A percentile compares a stretch with the other conserved stretches of the same genome.
phyloP scores from a whole-genome alignment of 2,329 filamentous ascomycete species.

The Fusarium mexicanum region DNA sequence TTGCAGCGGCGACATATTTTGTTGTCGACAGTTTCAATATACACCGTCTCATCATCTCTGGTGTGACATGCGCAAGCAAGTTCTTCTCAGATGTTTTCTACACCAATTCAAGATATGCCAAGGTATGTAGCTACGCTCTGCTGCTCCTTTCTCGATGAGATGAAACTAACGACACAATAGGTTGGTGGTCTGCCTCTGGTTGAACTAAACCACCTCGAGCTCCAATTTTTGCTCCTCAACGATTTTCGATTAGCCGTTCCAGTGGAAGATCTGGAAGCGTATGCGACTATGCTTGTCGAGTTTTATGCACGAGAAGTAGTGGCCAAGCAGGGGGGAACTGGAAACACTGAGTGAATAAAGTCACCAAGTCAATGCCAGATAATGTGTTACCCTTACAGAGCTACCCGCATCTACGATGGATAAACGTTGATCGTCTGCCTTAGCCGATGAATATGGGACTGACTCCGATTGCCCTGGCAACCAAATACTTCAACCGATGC shows the following conservation, averaged over 20 bases:
- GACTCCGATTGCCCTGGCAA: neutral
- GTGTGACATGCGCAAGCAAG: slow-evolving; percentile 98
- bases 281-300: slow-evolving; percentile 97
- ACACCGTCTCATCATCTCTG: slow-evolving; percentile 93
- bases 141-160: neutral
- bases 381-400: neutral
- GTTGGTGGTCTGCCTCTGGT: slow-evolving; percentile 91
- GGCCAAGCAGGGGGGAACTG: slow-evolving; percentile 35
- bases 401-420: slow-evolving; percentile 1
- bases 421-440: neutral
- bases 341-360: slow-evolving; percentile 30
- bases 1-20: slow-evolving; percentile 69
- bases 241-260: slow-evolving; percentile 94
- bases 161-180: slow-evolving; percentile 57
- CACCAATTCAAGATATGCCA: slow-evolving; percentile 98
- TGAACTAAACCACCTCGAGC: slow-evolving; percentile 94
- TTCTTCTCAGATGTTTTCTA: slow-evolving; percentile 99
- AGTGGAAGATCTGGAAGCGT: slow-evolving; percentile 94
- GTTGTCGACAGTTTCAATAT: slow-evolving; percentile 99
- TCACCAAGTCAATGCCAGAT: neutral
- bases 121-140: slow-evolving; percentile 68
- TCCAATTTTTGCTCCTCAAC: slow-evolving; percentile 95
- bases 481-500: neutral
- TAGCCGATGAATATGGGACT: neutral
- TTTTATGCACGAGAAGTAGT: slow-evolving; percentile 95